These are phyloP conservation scores for Talaromyces verruculosus DNA, from an alignment of 2,329 filamentous ascomycete species.

Conservation along the genomic window DNA sequence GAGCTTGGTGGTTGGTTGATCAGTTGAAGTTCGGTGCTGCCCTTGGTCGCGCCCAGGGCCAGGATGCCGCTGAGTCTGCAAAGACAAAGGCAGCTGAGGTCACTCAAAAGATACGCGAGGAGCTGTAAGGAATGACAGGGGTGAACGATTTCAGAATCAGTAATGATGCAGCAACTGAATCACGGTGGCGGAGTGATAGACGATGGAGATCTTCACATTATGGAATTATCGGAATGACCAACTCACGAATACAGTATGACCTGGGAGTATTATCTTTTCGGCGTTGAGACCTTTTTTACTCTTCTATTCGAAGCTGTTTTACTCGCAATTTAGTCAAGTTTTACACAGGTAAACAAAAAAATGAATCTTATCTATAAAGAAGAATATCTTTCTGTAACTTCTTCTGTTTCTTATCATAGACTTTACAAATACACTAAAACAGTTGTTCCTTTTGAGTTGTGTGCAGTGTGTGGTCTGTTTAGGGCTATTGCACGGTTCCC, in stretches of 20 bases:
- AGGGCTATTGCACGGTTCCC: not conserved
- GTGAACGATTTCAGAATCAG: not conserved
- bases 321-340: not conserved
- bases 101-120: constrained; percentile 38
- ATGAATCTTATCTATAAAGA: not conserved
- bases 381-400: not conserved
- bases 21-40: constrained; percentile 51
- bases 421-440: too few species aligned
- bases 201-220: not conserved
- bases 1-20: constrained; percentile 49
- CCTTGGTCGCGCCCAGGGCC: constrained; percentile 49
- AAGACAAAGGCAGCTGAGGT: constrained; percentile 52
- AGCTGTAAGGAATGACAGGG: constrained; percentile 29
- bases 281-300: constrained; percentile 5
- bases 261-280: constrained; percentile 3
- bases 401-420: not conserved
- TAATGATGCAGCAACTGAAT: not conserved
- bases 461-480: not conserved
- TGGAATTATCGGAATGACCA: constrained; percentile 10
- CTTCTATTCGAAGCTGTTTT: not conserved
- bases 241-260: constrained; percentile 8
- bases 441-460: too few species aligned
- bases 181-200: not conserved
- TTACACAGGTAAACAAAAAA: not conserved
- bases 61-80: constrained; percentile 48